Evolutionary conservation across 2,329 filamentous ascomycete genomes (phyloP).

Genomic region (Clonostachys sp.): DNA sequence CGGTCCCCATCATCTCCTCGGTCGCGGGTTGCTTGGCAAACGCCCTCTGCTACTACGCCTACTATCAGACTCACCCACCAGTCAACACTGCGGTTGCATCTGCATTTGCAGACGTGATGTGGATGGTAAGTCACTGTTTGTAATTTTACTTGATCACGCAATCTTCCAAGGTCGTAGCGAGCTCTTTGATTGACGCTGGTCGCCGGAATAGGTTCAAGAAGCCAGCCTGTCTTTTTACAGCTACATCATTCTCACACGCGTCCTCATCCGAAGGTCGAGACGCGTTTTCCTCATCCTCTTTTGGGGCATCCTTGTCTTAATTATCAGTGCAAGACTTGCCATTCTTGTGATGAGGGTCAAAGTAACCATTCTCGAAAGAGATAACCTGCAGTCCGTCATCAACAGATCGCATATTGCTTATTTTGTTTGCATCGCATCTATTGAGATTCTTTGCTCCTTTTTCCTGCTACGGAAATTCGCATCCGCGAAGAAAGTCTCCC

Average conservation of each 20-base stretch:
- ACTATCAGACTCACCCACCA: slow-evolving; percentile 19
- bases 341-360: slow-evolving; percentile 23
- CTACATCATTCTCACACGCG: slow-evolving; percentile 45
- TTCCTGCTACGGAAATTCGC: slow-evolving; percentile 31
- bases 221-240: slow-evolving; percentile 40
- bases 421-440: slow-evolving; percentile 30
- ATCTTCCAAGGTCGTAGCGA: not conserved
- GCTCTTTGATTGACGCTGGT: not conserved
- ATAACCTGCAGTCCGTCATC: slow-evolving; percentile 8
- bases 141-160: not conserved
- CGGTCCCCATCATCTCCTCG: slow-evolving; percentile 32
- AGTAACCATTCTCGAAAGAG: slow-evolving; percentile 10
- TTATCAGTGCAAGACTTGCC: slow-evolving; percentile 39
- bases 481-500: slow-evolving; percentile 19
- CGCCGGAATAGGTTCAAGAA: slow-evolving; percentile 29
- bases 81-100: slow-evolving; percentile 24
- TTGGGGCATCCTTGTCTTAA: slow-evolving; percentile 50
- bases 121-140: slow-evolving; percentile 23
- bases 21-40: slow-evolving; percentile 31
- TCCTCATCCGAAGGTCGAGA: slow-evolving; percentile 36
- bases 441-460: slow-evolving; percentile 31
- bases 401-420: slow-evolving; percentile 28
- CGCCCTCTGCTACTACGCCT: slow-evolving; percentile 36
- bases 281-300: slow-evolving; percentile 46
- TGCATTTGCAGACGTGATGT: slow-evolving; percentile 29